A percentile compares a stretch with the other conserved stretches of the same genome.
Evolutionary conservation across 1,284 basidiomycete genomes (phyloP).

Genomic region (Heterobasidion irregulare): DNA sequence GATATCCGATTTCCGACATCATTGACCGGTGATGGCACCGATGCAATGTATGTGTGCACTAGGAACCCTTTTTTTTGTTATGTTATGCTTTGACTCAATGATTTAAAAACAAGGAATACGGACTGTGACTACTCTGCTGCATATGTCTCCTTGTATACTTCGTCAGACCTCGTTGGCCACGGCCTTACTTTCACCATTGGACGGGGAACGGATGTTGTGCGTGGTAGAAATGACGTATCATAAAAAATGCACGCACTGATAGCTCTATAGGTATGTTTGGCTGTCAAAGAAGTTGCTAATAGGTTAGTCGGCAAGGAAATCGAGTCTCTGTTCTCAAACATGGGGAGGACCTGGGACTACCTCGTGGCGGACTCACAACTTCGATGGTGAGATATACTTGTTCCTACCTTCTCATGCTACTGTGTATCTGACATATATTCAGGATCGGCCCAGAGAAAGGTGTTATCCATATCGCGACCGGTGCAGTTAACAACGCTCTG

Average conservation of each 20-base stretch:
- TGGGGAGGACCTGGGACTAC: conserved; percentile 80
- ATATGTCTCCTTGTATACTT: conserved; percentile 76
- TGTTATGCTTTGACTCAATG: not conserved
- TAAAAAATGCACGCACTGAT: not conserved
- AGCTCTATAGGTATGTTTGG: conserved; percentile 56
- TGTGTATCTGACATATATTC: not conserved
- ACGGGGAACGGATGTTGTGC: conserved; percentile 86
- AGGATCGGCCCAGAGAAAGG: conserved; percentile 88
- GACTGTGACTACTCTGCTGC: conserved; percentile 95
- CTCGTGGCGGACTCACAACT: conserved; percentile 83
- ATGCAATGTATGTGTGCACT: conserved; percentile 57
- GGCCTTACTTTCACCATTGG: conserved; percentile 99
- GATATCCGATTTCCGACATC: conserved; percentile 83
- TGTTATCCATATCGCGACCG: conserved; percentile 77
- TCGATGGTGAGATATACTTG: conserved; percentile 56
- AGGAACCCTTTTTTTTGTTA: not conserved
- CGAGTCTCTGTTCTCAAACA: conserved; percentile 78
- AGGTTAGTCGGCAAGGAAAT: conserved; percentile 81
- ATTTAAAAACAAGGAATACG: conserved; percentile 60
- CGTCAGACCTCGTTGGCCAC: conserved; percentile 64
- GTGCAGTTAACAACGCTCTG: conserved; percentile 73
- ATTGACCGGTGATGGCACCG: conserved; percentile 80
- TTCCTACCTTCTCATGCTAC: not conserved
- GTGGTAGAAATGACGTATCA: not conserved
- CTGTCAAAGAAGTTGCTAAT: conserved; percentile 72